These are phyloP conservation scores for Myriosclerotinia curreyana DNA, from an alignment of 2,329 filamentous ascomycete genomes.

Conservation along the genomic window DNA sequence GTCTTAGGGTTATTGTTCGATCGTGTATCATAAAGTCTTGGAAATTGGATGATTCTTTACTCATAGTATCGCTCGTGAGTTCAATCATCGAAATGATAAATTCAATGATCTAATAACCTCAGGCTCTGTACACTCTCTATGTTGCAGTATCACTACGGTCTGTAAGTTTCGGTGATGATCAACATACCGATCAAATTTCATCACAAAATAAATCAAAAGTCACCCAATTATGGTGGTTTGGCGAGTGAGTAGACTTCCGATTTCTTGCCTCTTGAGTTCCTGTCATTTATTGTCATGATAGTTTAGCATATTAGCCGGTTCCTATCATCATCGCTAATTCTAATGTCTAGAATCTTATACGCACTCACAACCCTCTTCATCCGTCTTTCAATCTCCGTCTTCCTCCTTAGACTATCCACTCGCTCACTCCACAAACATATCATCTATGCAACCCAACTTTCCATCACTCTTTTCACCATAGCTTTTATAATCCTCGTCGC, in stretches of 20 bases:
- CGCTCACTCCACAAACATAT: slow-evolving; percentile 46
- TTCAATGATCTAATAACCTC: neutral
- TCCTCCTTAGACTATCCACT: slow-evolving; percentile 51
- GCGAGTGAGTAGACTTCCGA: slow-evolving; percentile 45
- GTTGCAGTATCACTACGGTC: slow-evolving; percentile 23
- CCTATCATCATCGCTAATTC: neutral
- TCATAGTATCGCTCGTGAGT: slow-evolving; percentile 30
- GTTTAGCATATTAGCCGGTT: no score
- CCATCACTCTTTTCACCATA: slow-evolving; percentile 46
- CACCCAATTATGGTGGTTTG: slow-evolving; percentile 47
- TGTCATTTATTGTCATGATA: neutral
- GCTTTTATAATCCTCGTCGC: slow-evolving; percentile 51
- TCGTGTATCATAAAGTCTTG: slow-evolving; percentile 31
- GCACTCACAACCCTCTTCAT: slow-evolving; percentile 35
- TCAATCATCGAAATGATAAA: neutral
- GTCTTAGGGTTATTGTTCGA: slow-evolving; percentile 31
- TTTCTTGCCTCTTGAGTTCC: neutral
- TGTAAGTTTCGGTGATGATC: slow-evolving; percentile 30
- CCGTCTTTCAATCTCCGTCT: slow-evolving; percentile 49
- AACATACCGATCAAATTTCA: slow-evolving; percentile 26
- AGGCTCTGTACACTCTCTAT: slow-evolving; percentile 32
- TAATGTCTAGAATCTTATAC: neutral
- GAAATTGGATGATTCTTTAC: slow-evolving; percentile 32
- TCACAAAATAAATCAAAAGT: slow-evolving; percentile 26
- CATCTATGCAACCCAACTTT: slow-evolving; percentile 47